Evolutionary conservation across 2,329 filamentous ascomycete species (phyloP).

Genomic region (Ceratocystis lukuohia): DNA sequence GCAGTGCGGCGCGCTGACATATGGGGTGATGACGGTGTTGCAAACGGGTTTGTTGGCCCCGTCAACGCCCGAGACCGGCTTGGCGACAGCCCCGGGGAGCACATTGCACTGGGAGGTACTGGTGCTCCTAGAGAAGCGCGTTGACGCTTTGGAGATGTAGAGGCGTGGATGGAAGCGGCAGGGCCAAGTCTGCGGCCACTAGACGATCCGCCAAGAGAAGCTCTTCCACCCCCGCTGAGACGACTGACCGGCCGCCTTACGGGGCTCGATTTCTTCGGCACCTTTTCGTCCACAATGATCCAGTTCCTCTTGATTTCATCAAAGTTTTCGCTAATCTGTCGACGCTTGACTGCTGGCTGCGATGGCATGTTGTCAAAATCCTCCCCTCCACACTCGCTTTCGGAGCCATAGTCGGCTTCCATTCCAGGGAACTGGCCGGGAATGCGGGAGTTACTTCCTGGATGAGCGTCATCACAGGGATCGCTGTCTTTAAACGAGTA

Average conservation of each 20-base stretch:
- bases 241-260: background rate
- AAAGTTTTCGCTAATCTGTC: constrained; percentile 36
- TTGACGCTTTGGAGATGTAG: background rate
- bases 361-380: constrained; percentile 31
- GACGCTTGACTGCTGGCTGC: constrained; percentile 37
- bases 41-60: background rate
- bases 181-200: constrained; percentile 16
- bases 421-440: constrained; percentile 19
- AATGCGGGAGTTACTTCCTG: constrained; percentile 19
- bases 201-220: background rate
- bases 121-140: background rate
- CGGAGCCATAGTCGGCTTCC: constrained; percentile 20
- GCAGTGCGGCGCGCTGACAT: background rate
- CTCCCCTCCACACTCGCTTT: constrained; percentile 20
- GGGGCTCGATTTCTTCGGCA: background rate
- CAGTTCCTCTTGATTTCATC: constrained; percentile 53
- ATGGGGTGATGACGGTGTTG: background rate
- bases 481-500: constrained; percentile 41
- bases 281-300: constrained; percentile 48
- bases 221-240: background rate
- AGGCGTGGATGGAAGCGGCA: constrained; percentile 21
- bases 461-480: constrained; percentile 15
- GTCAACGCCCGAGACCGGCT: background rate
- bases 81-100: background rate
- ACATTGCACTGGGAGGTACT: background rate